Evolutionary conservation across 1,284 basidiomycete genomes (phyloP), one percentile per base, ranked within the genome.

Genomic region (Pterulicium gracile): DNA sequence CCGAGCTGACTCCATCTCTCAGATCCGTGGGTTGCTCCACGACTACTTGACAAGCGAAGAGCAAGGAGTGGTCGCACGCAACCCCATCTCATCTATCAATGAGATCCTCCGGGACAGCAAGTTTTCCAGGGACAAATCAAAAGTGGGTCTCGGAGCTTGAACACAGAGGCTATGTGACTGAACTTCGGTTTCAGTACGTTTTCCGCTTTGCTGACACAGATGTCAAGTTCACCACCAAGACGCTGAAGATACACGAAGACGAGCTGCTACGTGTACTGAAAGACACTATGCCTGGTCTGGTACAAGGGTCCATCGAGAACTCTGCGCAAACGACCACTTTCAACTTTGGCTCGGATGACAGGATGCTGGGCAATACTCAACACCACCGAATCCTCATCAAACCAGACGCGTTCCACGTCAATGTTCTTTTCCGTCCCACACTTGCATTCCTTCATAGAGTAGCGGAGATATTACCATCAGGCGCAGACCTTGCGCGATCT

Each of bases 391-490:
- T 88, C 17, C 74, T 98, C 22, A 86, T 97, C 50, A 81, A 81
- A 50, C 85, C 96, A 1, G 89, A 98, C 60, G 88, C 92, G 1
- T 98, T 98, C 69, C 93, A 97, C 64, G 90, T 98, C 44, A 88
- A 83, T 44, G 80, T 94, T 12, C 70, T 99, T 12, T 97, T 98
- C 65, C 89, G 91, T 54, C 95, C 96, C 0, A 95, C 93, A 4
- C 67, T 97, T 7, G 70, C 83, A 0, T 98, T 96, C 61, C 72
- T 98, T 51, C 75, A 86, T 49, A 78, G 86, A 13, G 68, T 88
- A 36, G 65, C 79, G 24, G 75, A 80, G 18, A 70, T 88, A 18
- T 68, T 94, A 18, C 90, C 90, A 1, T 73, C 79, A 18, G 88
- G 85, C 1, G 55, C 76, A 23, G 88, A 88, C 53, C 77, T 79